Percentiles rank a stretch among this genome's conserved stretches.
Evolutionary conservation across 352 stramenopile species (phyloP).

Genomic region (Pseudoperonospora humuli): DNA sequence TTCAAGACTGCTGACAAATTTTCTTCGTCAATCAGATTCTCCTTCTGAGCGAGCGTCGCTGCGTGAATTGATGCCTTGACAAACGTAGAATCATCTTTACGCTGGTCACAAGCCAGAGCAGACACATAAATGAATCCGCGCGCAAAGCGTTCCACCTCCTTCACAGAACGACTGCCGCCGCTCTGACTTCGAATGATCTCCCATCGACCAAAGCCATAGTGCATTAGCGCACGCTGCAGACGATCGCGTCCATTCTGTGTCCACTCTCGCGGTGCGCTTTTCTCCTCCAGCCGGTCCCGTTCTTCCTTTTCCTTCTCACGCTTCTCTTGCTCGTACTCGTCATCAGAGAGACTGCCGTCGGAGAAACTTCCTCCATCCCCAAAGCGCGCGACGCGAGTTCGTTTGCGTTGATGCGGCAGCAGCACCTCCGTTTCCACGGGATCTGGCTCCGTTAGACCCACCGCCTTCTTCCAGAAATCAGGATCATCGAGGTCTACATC

Average conservation of each 20-base stretch:
- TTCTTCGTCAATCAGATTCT: conserved; percentile 70
- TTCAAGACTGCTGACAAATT: conserved; percentile 67
- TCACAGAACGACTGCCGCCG: conserved; percentile 73
- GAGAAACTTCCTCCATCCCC: conserved; percentile 54
- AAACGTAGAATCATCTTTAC: conserved; percentile 76
- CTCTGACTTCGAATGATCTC: conserved; percentile 86
- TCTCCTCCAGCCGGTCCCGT: conserved; percentile 49
- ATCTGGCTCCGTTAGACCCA: conserved; percentile 76
- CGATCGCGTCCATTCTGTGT: conserved; percentile 80
- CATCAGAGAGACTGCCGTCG: conserved; percentile 63
- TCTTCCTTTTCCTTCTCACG: conserved; percentile 49
- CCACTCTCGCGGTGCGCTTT: conserved; percentile 70
- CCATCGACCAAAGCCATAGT: conserved; percentile 82
- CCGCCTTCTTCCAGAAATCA: conserved; percentile 99
- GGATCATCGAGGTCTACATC: conserved; percentile 98
- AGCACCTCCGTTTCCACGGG: conserved; percentile 44
- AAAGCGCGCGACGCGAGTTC: conserved; percentile 80
- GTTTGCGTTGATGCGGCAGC: conserved; percentile 75
- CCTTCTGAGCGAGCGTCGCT: conserved; percentile 48
- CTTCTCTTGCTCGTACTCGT: conserved; percentile 38
- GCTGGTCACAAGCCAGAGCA: conserved; percentile 60
- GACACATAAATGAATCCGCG: conserved; percentile 84
- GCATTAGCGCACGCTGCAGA: conserved; percentile 80
- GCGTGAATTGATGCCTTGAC: conserved; percentile 76
- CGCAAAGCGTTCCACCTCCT: conserved; percentile 79